Conservation (phyloP, 2,329 filamentous ascomycete genomes). For the Botryotinia narcissicola region DNA sequence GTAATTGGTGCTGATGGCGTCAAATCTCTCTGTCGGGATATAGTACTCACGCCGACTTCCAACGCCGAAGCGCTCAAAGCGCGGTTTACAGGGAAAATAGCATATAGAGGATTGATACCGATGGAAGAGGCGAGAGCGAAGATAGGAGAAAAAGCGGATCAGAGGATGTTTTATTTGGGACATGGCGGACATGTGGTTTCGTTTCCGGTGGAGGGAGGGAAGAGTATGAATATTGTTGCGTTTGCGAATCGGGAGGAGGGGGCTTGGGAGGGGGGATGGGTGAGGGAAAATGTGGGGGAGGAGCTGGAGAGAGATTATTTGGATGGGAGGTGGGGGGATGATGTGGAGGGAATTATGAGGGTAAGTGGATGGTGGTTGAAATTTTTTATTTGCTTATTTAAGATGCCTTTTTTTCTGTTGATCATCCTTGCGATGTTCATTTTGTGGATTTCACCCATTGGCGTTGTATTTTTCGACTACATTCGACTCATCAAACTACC, state of each 20-base stretch:
- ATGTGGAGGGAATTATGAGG: conserved; percentile 5
- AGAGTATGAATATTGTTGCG: conserved; percentile 52
- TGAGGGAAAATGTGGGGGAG: not conserved
- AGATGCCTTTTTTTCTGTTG: no score
- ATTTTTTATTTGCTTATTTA: not conserved
- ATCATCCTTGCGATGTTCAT: not conserved
- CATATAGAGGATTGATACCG: conserved; percentile 58
- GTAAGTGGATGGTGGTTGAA: not conserved
- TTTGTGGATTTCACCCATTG: not conserved
- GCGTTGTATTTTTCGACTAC: no score
- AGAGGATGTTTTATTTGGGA: conserved; percentile 50
- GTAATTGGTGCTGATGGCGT: conserved; percentile 4
- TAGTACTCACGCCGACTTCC: not conserved
- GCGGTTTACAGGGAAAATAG: conserved; percentile 33
- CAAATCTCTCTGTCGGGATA: conserved; percentile 3
- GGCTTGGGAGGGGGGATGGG: conserved; percentile 36
- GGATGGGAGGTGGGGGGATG: conserved; percentile 1
- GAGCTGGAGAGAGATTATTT: conserved; percentile 8
- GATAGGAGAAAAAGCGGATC: not conserved
- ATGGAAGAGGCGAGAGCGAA: conserved; percentile 43
- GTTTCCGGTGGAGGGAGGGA: conserved; percentile 46
- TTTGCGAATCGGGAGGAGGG: conserved; percentile 35
- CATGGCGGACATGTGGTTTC: conserved; percentile 48
- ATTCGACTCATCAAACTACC: not conserved
- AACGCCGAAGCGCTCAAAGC: not conserved